Evolutionary conservation across 257 asterid species (phyloP), one percentile per base, ranked within the genome.

Genomic region (Ilex aquifolium): DNA sequence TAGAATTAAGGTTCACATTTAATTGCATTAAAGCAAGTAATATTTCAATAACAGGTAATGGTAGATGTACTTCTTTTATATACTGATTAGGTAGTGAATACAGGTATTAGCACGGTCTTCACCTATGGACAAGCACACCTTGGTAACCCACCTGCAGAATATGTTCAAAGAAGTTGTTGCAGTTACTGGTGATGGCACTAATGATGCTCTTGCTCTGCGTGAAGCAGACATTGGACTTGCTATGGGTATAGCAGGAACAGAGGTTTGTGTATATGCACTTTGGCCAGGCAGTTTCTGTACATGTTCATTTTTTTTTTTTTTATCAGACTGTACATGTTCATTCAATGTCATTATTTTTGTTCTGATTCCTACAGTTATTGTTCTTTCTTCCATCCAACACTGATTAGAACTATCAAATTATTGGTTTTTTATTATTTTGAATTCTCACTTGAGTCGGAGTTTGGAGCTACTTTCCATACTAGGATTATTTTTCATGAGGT

Each of bases 91-190:
- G 60, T 66, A 16, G 67, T 63, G 70, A 62, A 59, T 76, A 67
- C 77, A 93, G 99, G 97, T 93, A 32, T 87, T 93, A 95, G 97
- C 95, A 40, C 87, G 99, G 65, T 93, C 99, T 13, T 90, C 96
- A 14, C 99, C 99, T 32, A 82, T 83, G 12, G 97, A 93, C 83
- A 93, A 93, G 78, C 92, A 93, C 56, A 69, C 83, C 57, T 79
- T 93, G 54, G 99, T 88, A 61, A 87, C 83, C 84, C 82, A 81
- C 56, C 72, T 87, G 39, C 80, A 95, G 80, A 79, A 80, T 60
- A 67, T 58, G 80, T 86, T 82, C 61, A 68, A 61, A 77, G 95
- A 93, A 74, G 99, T 93, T 31, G 96, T 90, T 68, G 99, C 99
- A 56, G 99, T 79, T 53, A 79, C 84, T 4, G 84, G 84, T 50